Evolutionary conservation across 2,329 filamentous ascomycete species (phyloP).

Genomic region (Alternaria sp.): DNA sequence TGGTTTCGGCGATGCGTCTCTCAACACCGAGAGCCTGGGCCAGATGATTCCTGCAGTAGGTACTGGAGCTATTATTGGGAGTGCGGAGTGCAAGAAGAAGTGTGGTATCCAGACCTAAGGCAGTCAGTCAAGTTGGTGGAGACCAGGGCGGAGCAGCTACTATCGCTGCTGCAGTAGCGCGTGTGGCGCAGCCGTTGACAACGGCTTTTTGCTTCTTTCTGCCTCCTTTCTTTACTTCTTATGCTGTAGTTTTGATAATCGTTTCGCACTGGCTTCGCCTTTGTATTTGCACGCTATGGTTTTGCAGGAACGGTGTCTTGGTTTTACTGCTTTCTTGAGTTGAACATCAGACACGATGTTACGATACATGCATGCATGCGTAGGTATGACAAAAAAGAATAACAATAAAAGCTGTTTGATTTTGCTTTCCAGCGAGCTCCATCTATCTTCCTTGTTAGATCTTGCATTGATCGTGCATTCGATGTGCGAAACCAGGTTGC

Average conservation of each 20-base stretch:
- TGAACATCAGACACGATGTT: not conserved
- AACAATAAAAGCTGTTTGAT: not conserved
- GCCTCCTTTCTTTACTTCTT: not conserved
- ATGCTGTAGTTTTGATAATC: not conserved
- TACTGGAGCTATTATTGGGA: constrained; percentile 55
- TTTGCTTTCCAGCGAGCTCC: not conserved
- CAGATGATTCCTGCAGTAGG: constrained; percentile 51
- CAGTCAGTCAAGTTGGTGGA: not conserved
- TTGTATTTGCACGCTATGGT: not conserved
- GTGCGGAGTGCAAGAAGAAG: constrained; percentile 50
- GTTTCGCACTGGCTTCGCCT: not conserved
- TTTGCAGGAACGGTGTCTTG: not conserved
- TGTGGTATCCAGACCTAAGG: constrained; percentile 38
- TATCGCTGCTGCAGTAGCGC: not conserved
- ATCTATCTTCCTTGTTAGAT: not conserved
- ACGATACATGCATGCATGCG: not conserved
- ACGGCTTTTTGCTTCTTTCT: not conserved
- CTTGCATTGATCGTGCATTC: not conserved
- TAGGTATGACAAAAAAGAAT: not conserved
- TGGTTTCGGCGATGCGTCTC: constrained; percentile 51
- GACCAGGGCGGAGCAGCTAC: not conserved
- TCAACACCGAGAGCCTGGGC: constrained; percentile 44
- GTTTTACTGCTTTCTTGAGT: not conserved
- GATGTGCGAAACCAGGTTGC: not conserved
- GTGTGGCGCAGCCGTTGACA: not conserved